Percentiles rank a stretch among this genome's conserved stretches.
These are phyloP conservation scores for Tricladium varicosporioides DNA, from an alignment of 2,329 filamentous ascomycete species.

Conservation along the genomic window DNA sequence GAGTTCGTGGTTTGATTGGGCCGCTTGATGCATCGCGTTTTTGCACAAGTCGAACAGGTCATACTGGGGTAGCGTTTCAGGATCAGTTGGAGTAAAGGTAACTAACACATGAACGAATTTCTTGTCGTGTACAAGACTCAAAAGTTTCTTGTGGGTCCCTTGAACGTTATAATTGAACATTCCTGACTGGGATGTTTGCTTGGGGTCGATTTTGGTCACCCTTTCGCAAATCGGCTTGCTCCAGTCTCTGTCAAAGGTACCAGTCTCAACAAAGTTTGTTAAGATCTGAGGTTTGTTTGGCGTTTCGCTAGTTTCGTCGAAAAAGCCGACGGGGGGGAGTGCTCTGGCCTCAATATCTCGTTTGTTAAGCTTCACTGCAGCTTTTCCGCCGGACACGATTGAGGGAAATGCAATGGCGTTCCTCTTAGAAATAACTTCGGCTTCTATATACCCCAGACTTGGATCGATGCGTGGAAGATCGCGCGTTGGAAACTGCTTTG, in stretches of 20 bases:
- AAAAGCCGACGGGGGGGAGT: background rate
- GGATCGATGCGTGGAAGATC: background rate
- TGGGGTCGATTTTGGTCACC: background rate
- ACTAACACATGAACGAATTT: background rate
- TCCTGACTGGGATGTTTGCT: background rate
- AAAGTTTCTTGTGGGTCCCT: background rate
- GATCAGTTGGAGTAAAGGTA: background rate
- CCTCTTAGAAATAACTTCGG: background rate
- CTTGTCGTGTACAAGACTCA: background rate
- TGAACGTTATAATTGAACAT: slow-evolving; percentile 2
- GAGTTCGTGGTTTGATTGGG: background rate
- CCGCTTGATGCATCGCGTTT: slow-evolving; percentile 1
- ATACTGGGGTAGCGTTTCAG: background rate
- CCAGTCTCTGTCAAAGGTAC: background rate
- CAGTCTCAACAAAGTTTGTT: background rate
- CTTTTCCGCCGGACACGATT: background rate
- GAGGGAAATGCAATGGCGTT: background rate
- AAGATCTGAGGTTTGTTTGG: background rate
- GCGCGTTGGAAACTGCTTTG: background rate
- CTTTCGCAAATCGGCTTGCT: background rate
- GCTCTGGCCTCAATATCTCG: background rate
- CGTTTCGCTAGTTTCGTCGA: background rate
- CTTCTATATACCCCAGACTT: background rate
- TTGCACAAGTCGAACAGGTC: background rate
- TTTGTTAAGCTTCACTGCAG: background rate